These are phyloP conservation scores for Termitomyces sp. DNA, from an alignment of 768 basidiomycete genomes.

Conservation along the genomic window DNA sequence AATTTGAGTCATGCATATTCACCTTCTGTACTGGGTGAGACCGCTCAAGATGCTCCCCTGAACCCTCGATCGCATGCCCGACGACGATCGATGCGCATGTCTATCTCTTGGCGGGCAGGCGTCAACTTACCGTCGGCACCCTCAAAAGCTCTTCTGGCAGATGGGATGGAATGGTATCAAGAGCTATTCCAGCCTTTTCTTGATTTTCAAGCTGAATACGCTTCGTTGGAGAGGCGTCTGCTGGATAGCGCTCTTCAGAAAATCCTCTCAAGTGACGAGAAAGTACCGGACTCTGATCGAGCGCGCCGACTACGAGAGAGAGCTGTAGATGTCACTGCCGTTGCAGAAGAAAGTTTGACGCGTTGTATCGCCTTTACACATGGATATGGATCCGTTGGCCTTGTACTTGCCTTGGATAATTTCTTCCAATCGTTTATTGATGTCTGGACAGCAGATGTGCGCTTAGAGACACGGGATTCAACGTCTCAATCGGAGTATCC, in stretches of 20 bases:
- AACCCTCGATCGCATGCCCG: slow-evolving; percentile 28
- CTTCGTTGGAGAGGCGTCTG: slow-evolving; percentile 65
- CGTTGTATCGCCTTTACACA: slow-evolving; percentile 82
- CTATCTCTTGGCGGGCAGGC: slow-evolving; percentile 54
- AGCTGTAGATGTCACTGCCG: slow-evolving; percentile 66
- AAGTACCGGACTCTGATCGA: slow-evolving; percentile 34
- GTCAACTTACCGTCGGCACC: slow-evolving; percentile 25
- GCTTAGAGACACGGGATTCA: slow-evolving; percentile 27
- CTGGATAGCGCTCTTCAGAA: slow-evolving; percentile 56
- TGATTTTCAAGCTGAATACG: slow-evolving; percentile 85
- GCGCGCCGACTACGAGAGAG: slow-evolving; percentile 72
- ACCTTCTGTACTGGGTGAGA: slow-evolving; percentile 16
- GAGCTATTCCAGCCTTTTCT: slow-evolving; percentile 93
- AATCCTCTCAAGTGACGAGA: slow-evolving; percentile 39
- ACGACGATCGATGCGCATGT: slow-evolving; percentile 58
- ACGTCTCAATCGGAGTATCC: slow-evolving; percentile 21
- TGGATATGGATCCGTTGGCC: slow-evolving; percentile 76
- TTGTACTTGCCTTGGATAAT: slow-evolving; percentile 70
- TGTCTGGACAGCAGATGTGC: slow-evolving; percentile 50
- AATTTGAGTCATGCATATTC: slow-evolving; percentile 44
- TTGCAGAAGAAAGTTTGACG: slow-evolving; percentile 74
- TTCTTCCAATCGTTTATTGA: slow-evolving; percentile 71
- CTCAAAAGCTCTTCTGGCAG: slow-evolving; percentile 21
- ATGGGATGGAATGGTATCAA: slow-evolving; percentile 77
- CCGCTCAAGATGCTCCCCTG: slow-evolving; percentile 14